Evolutionary conservation across 2,329 filamentous ascomycete species (phyloP), one percentile per base, ranked within the genome.

Genomic region (Ceratocystis harringtonii): DNA sequence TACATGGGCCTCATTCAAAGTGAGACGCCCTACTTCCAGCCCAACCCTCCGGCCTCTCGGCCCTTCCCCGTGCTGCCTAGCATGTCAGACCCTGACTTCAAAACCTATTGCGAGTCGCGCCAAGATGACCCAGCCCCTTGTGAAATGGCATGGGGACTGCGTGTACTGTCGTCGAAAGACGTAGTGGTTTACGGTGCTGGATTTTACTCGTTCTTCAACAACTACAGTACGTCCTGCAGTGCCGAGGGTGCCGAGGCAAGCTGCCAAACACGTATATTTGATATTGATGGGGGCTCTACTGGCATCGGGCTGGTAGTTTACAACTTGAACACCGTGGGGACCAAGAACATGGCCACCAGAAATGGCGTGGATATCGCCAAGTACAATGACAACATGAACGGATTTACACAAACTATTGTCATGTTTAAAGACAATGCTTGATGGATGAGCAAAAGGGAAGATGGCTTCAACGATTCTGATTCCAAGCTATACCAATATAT

Each of bases 11-110:
- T 84, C 70, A 81, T 85, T 61, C 86, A 90, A 72, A 85, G 85
- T 62, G 86, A 89, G 73, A 85, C 86, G 3, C 82, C 86, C 0
- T 90, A 90, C 74, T 88, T 82, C 74, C 86, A 89, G 72, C 83
- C 85, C 28, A 83, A 81, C 71, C 86, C 86, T 0, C 75, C 75
- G 58, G 82, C 85, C 0, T 77, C 79, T 0, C 75, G 75, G 6
- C 86, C 84, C 0, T 88, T 87, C 74, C 71, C 76, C 0, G 70
- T 75, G 0, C 74, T 77, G 22, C 55, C 73, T 1, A 71, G 75
- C 12, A 73, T 79, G 65, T 72, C 76, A 66, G 81, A 85, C 68
- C 81, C 81, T 0, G 75, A 76, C 73, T 88, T 79, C 78, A 77
- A 74, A 8, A 57, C 70, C 0, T 81, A 75, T 62, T 81, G 80